These are phyloP conservation scores for Sclerotinia borealis DNA, from an alignment of 2,329 filamentous ascomycete genomes.

Conservation along the genomic window DNA sequence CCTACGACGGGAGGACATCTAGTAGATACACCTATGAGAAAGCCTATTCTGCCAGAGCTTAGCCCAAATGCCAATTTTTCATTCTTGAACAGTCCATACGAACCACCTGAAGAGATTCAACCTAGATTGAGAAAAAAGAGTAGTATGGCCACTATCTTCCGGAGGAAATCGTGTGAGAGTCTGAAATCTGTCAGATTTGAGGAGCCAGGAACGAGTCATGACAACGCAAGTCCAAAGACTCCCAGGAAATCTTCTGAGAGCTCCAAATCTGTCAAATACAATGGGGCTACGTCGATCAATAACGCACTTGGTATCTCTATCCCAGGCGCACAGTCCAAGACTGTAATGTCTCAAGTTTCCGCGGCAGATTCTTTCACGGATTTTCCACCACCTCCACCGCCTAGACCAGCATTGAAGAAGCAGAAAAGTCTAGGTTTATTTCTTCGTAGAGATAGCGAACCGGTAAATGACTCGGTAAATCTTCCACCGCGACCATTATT, in stretches of 20 bases:
- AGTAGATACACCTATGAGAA: not conserved
- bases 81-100: constrained; percentile 8
- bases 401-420: not conserved
- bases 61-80: not conserved
- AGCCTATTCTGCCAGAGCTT: not conserved
- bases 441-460: not conserved
- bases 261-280: not conserved
- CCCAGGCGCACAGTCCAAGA: not conserved
- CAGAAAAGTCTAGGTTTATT: not conserved
- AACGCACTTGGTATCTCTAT: constrained; percentile 6
- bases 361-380: not conserved
- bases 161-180: not conserved
- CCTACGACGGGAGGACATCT: too few relatives aligned
- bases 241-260: not conserved
- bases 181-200: constrained; percentile 7
- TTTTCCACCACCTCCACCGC: not conserved
- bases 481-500: not conserved
- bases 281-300: not conserved
- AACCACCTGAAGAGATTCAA: not conserved
- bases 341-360: not conserved
- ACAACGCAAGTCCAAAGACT: not conserved
- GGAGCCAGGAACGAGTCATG: not conserved
- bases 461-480: not conserved
- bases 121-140: not conserved
- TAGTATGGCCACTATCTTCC: not conserved